Evolutionary conservation across 2,329 filamentous ascomycete species (phyloP).

Genomic region (Nemania sp.): DNA sequence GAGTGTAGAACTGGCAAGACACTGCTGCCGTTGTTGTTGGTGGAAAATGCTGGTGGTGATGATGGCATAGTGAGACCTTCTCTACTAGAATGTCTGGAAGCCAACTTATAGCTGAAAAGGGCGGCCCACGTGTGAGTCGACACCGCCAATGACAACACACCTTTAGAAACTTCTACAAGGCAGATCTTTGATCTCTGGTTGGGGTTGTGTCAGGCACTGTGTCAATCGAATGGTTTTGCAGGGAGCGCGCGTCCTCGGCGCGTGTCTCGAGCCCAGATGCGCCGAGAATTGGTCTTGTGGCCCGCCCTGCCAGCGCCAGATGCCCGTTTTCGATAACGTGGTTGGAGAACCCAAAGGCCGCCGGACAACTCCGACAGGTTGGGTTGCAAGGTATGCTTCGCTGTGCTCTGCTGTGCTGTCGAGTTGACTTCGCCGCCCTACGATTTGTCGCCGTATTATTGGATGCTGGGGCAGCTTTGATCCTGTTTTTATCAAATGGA

Average conservation of each 20-base stretch:
- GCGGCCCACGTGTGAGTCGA: neutral
- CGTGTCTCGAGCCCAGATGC: too few relatives aligned
- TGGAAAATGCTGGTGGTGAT: conserved; percentile 27
- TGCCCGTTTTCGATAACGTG: conserved; percentile 12
- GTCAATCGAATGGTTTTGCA: too few relatives aligned
- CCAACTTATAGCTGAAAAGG: conserved; percentile 13
- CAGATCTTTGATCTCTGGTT: too few relatives aligned
- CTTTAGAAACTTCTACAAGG: too few relatives aligned
- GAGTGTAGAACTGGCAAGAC: conserved; percentile 76
- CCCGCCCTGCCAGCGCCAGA: neutral
- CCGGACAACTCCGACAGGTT: neutral
- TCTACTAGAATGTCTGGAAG: neutral
- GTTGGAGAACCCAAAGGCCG: conserved; percentile 9
- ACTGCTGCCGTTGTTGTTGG: conserved; percentile 26
- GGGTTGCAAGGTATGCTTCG: neutral
- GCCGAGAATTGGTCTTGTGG: neutral
- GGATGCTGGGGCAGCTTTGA: neutral
- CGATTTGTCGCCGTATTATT: conserved; percentile 26
- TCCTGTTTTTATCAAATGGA: neutral
- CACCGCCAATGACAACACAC: neutral
- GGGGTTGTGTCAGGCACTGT: too few relatives aligned
- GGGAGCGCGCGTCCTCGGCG: too few relatives aligned
- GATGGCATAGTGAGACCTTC: conserved; percentile 4
- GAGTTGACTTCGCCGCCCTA: neutral
- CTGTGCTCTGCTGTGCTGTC: conserved; percentile 7